Evolutionary conservation across 2,329 filamentous ascomycete genomes (phyloP), one percentile per base, ranked within the genome.

Genomic region (Penicillium olsonii): DNA sequence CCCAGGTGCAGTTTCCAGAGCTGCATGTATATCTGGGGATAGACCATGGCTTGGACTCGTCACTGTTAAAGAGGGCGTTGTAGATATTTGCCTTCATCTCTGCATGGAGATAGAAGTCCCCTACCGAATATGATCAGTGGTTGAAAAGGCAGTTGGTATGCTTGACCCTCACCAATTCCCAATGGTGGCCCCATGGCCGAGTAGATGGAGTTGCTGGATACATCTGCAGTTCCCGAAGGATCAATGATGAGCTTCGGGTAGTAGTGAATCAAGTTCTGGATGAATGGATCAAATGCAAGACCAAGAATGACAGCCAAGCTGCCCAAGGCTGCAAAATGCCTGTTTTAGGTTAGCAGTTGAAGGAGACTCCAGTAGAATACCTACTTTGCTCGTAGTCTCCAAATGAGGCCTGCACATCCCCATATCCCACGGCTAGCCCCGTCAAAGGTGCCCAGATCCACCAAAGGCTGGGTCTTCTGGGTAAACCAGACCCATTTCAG

Each of bases 401-500:
- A 59, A n/a, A 56, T 26, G 20, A 59, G 34, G 12, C 41, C 37
- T 8, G 38, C 15, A 20, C 54, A 54, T 1, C 56, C 54, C n/a
- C 27, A 52, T 6, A 51, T 20, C 2, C 52, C 54, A 3, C 54
- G 46, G 22, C 54, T 59, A 2, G 56, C 54, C 1, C 41, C 45
- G 37, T 59, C 56, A 33, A 56, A 59, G 1, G 26, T 17, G 3
- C 35, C 17, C 5, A 59, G 37, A 34, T 56, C 31, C 2, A 11
- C 22, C 7, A 56, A 15, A 2, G 56, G 48, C 11, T 42, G 52
- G 0, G 8, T 19, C 27, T 34, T 37, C 27, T 51, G 52, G 6
- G 47, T 26, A 20, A 57, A 55, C 56, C 56, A 59, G 5, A 55
- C 52, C 56, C 54, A 59, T 31, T 59, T 59, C 4, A 52, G n/a